Percentiles rank a stretch among this genome's conserved stretches.
Evolutionary conservation across 768 basidiomycete species (phyloP).

Genomic region (Boletus pseudo-olivaceus): DNA sequence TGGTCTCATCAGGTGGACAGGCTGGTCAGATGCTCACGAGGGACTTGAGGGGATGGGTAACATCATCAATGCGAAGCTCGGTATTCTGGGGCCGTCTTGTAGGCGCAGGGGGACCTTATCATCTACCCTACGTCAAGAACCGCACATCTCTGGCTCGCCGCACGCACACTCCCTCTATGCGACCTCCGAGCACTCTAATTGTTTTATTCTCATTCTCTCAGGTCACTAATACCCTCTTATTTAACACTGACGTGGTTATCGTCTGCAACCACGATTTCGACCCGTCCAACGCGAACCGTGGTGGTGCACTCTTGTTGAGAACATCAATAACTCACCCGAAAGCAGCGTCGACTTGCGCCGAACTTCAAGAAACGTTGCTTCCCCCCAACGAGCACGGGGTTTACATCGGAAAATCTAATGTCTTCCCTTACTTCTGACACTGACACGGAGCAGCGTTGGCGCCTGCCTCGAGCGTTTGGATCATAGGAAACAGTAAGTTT

Average conservation of each 20-base stretch:
- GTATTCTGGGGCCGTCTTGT: background rate
- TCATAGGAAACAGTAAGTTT: slow-evolving; percentile 3
- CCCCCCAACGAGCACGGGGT: background rate
- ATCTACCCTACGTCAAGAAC: background rate
- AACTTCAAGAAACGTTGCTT: slow-evolving; percentile 9
- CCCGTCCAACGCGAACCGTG: slow-evolving; percentile 3
- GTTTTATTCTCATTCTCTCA: background rate
- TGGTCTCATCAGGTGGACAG: background rate
- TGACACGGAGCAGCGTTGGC: slow-evolving; percentile 3
- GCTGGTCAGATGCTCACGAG: too few relatives aligned
- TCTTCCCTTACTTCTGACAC: slow-evolving; percentile 9
- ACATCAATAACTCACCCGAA: slow-evolving; percentile 1
- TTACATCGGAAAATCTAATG: slow-evolving; percentile 3
- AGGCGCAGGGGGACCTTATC: background rate
- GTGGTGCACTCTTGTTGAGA: slow-evolving; percentile 7
- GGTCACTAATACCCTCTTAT: background rate
- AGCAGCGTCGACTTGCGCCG: background rate
- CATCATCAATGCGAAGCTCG: background rate
- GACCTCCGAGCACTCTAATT: background rate
- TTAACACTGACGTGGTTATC: slow-evolving; percentile 4
- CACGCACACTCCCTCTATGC: background rate
- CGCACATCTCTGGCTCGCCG: background rate
- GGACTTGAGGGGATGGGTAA: background rate
- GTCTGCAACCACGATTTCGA: slow-evolving; percentile 15
- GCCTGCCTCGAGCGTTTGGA: background rate